Base-by-base conservation (phyloP, 2,329 filamentous ascomycete species). In the Colletotrichum acutatum region DNA sequence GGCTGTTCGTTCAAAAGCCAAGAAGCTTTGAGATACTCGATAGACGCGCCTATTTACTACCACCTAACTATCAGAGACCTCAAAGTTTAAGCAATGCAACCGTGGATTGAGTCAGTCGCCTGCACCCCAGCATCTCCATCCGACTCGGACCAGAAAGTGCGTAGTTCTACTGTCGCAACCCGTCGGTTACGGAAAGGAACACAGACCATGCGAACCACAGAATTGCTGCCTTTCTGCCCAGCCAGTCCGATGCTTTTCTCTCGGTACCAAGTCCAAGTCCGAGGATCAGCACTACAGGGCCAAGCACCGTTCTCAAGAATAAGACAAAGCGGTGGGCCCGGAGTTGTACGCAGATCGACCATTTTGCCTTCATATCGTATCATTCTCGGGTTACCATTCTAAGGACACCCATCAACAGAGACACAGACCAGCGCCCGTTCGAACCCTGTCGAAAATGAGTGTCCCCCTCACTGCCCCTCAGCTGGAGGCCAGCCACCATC, bases 381-480 rank as follows among this genome's bases (percentile, higher is more conserved):
- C n/a, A 32, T 28, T 28, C 26, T 28, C 19, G 19, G n/a, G 7
- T 24, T 3, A 16, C 12, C 3, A 12, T 28, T n/a, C n/a, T 28
- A 49, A n/a, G 42, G 6, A 49, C 1, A 7, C 3, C 24, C 14
- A 11, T 7, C 2, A 19, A 42, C 16, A 42, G 30, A 8, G n/a
- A 22, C 5, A 49, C 42, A 49, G 19, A 49, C 5, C 19, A 42
- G 26, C 26, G 19, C 26, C 14, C 5, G n/a, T 26, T 5, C 22
- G 26, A 46, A 26, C 69, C 64, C 52, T 62, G 37, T 72, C 58
- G 19, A 54, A 12, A 11, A 72, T 72, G 69, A 53, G 49, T n/a
- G 28, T 22, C 34, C 49, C 63, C 24, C 14, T 53, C 37, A 32
- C 65, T 2, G 28, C 59, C 24, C 12, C 42, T 32, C 52, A 42